Evolutionary conservation across 176 grass and related monocot genomes (phyloP).

Genomic region (Oryza glaberrima): DNA sequence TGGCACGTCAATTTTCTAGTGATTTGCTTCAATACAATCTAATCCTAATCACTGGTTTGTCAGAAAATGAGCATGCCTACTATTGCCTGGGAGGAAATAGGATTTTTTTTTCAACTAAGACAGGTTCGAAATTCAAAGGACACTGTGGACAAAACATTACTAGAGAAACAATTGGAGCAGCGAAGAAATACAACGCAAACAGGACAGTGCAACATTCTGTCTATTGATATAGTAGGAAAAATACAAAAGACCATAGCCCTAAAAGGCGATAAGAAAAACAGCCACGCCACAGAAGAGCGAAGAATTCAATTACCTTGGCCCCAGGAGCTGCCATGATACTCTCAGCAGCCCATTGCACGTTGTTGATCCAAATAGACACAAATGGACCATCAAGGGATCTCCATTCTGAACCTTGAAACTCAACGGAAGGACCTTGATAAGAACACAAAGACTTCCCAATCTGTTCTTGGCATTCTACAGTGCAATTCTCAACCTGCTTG

Average conservation of each 20-base stretch:
- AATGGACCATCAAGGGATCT: conserved; percentile 72
- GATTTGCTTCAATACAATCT: no score
- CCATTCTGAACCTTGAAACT: conserved; percentile 60
- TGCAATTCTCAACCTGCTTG: conserved; percentile 36
- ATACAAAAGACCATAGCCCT: no score
- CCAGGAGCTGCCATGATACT: conserved; percentile 66
- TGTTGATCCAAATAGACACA: conserved; percentile 70
- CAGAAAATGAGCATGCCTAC: neutral
- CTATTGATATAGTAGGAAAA: no score
- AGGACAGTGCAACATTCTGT: no score
- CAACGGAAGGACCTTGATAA: conserved; percentile 53
- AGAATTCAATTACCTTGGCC: conserved; percentile 58
- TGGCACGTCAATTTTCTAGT: no score
- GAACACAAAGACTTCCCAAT: conserved; percentile 35
- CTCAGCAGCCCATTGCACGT: conserved; percentile 77
- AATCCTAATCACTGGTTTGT: neutral
- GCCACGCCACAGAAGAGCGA: neutral
- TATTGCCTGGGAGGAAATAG: neutral
- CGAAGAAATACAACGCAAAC: no score
- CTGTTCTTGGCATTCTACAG: conserved; percentile 5
- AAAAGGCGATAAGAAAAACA: no score
- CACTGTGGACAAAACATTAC: neutral
- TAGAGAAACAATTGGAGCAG: neutral
- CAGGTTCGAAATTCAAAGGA: neutral
- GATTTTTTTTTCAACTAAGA: neutral